Conservation (phyloP, 257 asterid genomes). For the Penstemon eatonii region DNA sequence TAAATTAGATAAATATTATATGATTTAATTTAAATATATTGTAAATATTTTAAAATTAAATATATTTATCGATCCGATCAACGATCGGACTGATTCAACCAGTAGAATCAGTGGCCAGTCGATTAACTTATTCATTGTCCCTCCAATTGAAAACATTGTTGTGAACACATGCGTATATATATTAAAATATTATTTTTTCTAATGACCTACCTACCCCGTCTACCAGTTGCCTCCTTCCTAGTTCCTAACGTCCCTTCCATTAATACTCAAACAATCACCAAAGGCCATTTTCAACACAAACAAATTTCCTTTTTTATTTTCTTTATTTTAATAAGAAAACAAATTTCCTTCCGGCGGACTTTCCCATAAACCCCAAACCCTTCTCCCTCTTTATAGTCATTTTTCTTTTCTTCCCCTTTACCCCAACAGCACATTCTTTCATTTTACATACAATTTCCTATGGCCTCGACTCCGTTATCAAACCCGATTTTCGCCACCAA, state of each 20-base stretch:
- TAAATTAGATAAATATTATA: no score
- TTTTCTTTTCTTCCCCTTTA: background rate
- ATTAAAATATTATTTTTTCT: no score
- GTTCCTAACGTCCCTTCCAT: conserved; percentile 26
- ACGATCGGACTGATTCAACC: no score
- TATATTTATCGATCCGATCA: no score
- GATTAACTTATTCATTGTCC: no score
- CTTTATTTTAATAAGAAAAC: conserved; percentile 31
- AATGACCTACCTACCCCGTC: background rate
- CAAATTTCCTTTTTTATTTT: conserved; percentile 32
- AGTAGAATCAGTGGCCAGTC: no score
- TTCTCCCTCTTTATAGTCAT: background rate
- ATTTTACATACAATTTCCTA: conserved; percentile 18
- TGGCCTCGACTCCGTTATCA: conserved; percentile 71
- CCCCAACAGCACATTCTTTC: background rate
- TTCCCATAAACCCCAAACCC: conserved; percentile 37
- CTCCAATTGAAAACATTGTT: no score
- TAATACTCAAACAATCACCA: conserved; percentile 34
- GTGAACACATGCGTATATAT: no score
- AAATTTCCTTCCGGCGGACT: conserved; percentile 46
- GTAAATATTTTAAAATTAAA: no score
- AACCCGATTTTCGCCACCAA: conserved; percentile 64
- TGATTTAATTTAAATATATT: no score
- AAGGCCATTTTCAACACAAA: conserved; percentile 25
- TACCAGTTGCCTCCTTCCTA: conserved; percentile 21